These are phyloP conservation scores for Quercus alba DNA, from an alignment of 306 rosid species.

Conservation along the genomic window DNA sequence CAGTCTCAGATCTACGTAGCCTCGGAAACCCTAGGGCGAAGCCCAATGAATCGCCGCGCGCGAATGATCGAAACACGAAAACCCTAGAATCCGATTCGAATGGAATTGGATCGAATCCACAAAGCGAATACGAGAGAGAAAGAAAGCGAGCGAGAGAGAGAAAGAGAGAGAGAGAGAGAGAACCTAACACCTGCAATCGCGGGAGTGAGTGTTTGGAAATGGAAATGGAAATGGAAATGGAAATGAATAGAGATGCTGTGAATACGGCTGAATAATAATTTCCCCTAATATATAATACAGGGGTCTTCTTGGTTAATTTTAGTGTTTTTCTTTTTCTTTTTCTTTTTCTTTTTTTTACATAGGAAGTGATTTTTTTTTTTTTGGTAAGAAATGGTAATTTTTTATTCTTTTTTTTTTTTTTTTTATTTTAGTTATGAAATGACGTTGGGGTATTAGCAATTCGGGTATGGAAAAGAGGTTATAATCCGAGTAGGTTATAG, in stretches of 20 bases:
- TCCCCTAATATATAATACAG: too few relatives aligned
- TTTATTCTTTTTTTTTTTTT: neutral
- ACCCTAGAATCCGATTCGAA: slow-evolving; percentile 54
- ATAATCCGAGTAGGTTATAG: neutral
- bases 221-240: slow-evolving; percentile 30
- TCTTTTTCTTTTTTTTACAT: neutral
- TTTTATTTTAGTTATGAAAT: neutral
- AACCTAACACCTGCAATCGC: slow-evolving; percentile 57
- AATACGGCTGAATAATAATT: slow-evolving; percentile 7
- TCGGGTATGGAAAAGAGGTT: neutral
- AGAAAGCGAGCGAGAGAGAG: slow-evolving; percentile 8
- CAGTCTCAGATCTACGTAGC: slow-evolving; percentile 61
- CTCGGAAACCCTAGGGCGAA: slow-evolving; percentile 62
- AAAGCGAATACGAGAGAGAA: neutral
- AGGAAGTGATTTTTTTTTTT: too few relatives aligned
- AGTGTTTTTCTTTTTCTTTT: neutral
- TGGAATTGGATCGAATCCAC: slow-evolving; percentile 50
- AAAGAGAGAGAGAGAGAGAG: slow-evolving; percentile 17
- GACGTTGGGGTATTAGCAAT: neutral
- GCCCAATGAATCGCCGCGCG: slow-evolving; percentile 10
- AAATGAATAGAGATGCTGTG: slow-evolving; percentile 24
- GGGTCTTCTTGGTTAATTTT: too few relatives aligned
- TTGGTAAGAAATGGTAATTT: neutral
- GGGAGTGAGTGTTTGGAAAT: slow-evolving; percentile 31
- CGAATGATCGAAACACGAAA: slow-evolving; percentile 18